Percentiles rank a stretch among this genome's conserved stretches.
Conservation (phyloP, 2,329 filamentous ascomycete genomes). For the Penicillium sp. region DNA sequence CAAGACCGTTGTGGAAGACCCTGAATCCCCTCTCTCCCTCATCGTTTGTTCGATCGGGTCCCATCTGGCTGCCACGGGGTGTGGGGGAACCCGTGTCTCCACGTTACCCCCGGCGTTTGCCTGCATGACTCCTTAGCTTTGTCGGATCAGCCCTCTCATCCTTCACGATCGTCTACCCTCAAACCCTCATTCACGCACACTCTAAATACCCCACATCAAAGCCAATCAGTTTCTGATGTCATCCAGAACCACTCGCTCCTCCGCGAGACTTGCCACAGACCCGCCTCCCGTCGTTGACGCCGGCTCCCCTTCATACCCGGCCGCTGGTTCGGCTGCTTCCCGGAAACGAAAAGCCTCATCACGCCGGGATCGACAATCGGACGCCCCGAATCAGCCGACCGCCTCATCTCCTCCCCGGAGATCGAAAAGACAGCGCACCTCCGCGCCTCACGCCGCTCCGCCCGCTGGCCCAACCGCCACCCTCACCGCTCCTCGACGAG, state of each 20-base stretch:
- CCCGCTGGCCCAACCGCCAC: slow-evolving; percentile 38
- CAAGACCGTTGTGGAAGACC: not conserved
- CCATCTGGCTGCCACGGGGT: not conserved
- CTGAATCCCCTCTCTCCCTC: not conserved
- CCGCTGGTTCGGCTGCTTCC: slow-evolving; percentile 49
- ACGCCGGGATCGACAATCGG: slow-evolving; percentile 47
- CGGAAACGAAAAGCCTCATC: slow-evolving; percentile 75
- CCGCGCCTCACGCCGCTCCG: slow-evolving; percentile 45
- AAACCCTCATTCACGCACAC: slow-evolving; percentile 4
- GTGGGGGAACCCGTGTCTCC: not conserved
- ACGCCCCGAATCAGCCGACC: slow-evolving; percentile 34
- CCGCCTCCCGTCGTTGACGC: slow-evolving; percentile 44
- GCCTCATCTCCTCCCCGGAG: slow-evolving; percentile 50
- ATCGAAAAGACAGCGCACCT: slow-evolving; percentile 69
- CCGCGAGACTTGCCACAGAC: slow-evolving; percentile 81
- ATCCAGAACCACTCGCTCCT: slow-evolving; percentile 92
- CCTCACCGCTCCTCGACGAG: slow-evolving; percentile 42
- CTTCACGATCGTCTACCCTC: not conserved
- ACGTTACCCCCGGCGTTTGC: not conserved
- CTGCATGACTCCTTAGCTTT: not conserved
- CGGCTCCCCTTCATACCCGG: slow-evolving; percentile 38
- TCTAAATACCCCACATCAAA: slow-evolving; percentile 5
- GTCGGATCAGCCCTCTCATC: not conserved
- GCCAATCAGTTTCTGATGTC: slow-evolving; percentile 71
- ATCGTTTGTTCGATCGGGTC: not conserved